Percentiles rank a stretch among this genome's conserved stretches.
These are phyloP conservation scores for Pelargonium cotyledonis DNA, from an alignment of 441 rosid genomes.

Conservation along the genomic window DNA sequence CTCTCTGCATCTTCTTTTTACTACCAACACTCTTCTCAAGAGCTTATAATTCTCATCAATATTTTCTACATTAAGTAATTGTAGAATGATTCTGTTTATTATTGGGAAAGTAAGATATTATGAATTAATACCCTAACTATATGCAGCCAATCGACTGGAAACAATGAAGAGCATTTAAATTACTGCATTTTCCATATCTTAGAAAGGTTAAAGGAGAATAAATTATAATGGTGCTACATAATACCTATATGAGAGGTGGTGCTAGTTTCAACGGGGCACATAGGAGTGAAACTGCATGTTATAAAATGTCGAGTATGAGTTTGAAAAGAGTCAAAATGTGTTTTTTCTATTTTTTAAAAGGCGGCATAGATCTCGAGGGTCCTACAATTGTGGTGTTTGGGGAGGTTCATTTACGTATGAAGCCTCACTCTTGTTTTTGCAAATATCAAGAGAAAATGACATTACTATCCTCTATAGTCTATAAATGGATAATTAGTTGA, in stretches of 20 bases:
- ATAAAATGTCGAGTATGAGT: background rate
- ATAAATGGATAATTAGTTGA: no score
- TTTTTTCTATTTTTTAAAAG: no score
- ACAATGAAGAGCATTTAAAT: background rate
- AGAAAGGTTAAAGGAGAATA: background rate
- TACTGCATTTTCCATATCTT: background rate
- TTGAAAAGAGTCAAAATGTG: no score
- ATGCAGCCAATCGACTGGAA: background rate
- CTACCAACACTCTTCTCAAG: background rate
- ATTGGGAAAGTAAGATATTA: background rate
- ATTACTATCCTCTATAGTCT: no score
- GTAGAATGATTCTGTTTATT: background rate
- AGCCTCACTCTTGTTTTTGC: no score
- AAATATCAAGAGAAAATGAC: no score
- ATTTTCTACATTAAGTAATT: background rate
- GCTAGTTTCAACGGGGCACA: background rate
- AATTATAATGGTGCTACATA: background rate
- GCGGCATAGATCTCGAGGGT: no score
- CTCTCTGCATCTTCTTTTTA: constrained; percentile 10
- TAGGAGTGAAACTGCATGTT: background rate
- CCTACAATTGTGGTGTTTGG: no score
- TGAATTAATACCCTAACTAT: background rate
- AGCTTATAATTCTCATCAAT: background rate
- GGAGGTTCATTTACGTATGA: no score
- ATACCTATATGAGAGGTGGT: background rate